A percentile compares a stretch with the other conserved stretches of the same genome.
Evolutionary conservation across 495 filamentous ascomycete genomes (phyloP).

Genomic region (Tuber brumale): DNA sequence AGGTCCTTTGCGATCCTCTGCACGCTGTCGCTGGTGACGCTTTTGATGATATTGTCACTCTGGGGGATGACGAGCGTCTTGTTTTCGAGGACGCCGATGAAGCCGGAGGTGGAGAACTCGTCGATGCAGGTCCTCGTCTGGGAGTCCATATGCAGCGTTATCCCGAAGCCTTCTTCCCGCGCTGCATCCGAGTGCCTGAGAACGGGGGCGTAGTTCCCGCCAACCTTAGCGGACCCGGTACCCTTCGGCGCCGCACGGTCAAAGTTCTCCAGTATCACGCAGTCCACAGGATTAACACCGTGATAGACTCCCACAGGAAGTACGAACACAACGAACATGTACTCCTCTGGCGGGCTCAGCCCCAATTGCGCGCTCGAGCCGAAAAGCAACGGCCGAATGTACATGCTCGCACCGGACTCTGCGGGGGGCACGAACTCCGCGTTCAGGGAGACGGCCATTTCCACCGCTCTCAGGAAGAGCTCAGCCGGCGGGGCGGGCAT

Average conservation of each 20-base stretch:
- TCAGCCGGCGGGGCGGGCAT: slow-evolving; percentile 68
- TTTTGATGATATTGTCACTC: slow-evolving; percentile 72
- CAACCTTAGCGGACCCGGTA: slow-evolving; percentile 66
- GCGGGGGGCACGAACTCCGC: slow-evolving; percentile 83
- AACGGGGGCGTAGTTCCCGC: slow-evolving; percentile 79
- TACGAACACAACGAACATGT: slow-evolving; percentile 77
- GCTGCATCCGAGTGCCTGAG: slow-evolving; percentile 72
- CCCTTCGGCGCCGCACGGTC: slow-evolving; percentile 69
- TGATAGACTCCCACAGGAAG: slow-evolving; percentile 87
- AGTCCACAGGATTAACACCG: slow-evolving; percentile 71
- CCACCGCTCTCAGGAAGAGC: slow-evolving; percentile 66
- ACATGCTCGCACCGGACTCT: slow-evolving; percentile 77
- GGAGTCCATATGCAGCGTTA: slow-evolving; percentile 82
- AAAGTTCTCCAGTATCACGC: slow-evolving; percentile 69
- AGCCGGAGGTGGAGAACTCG: slow-evolving; percentile 83
- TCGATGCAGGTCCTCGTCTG: slow-evolving; percentile 71
- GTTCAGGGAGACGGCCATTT: slow-evolving; percentile 73
- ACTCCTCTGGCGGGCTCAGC: slow-evolving; percentile 76
- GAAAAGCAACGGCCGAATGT: slow-evolving; percentile 80
- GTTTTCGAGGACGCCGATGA: slow-evolving; percentile 61
- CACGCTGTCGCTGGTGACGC: slow-evolving; percentile 67
- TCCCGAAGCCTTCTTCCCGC: slow-evolving; percentile 64
- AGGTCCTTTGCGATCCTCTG: slow-evolving; percentile 57
- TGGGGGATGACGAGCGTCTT: slow-evolving; percentile 69
- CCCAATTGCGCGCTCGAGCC: slow-evolving; percentile 75